A percentile compares a stretch with the other conserved stretches of the same genome.
Conservation (phyloP, 768 basidiomycete genomes). For the Scleroderma bovista region DNA sequence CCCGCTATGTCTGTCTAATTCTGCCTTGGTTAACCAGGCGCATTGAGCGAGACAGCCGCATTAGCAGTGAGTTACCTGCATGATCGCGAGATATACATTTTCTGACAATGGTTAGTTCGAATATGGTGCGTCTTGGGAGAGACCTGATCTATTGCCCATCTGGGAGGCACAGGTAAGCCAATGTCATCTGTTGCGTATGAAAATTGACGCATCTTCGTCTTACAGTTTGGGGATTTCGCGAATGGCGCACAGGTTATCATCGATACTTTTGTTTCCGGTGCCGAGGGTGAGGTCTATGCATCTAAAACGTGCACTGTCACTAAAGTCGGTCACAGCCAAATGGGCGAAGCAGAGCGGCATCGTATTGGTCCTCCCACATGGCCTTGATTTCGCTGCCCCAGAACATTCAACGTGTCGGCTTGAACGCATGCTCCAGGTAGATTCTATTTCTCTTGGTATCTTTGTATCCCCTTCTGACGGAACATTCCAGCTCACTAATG, state of each 20-base stretch:
- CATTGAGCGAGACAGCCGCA: slow-evolving; percentile 85
- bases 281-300: slow-evolving; percentile 57
- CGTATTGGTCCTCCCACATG: slow-evolving; percentile 82
- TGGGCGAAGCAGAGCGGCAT: slow-evolving; percentile 92
- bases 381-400: slow-evolving; percentile 87
- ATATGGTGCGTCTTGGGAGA: slow-evolving; percentile 86
- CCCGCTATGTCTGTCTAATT: background rate
- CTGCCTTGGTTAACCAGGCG: slow-evolving; percentile 43
- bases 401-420: slow-evolving; percentile 89
- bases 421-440: slow-evolving; percentile 86
- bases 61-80: slow-evolving; percentile 55
- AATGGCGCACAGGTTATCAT: slow-evolving; percentile 87
- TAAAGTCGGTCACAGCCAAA: slow-evolving; percentile 52
- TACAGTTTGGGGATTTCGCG: slow-evolving; percentile 86
- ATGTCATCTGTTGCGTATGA: background rate
- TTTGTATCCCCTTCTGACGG: background rate
- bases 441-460: background rate
- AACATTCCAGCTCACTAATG: slow-evolving; percentile 66
- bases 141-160: slow-evolving; percentile 73
- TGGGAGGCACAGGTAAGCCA: slow-evolving; percentile 81
- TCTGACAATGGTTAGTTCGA: slow-evolving; percentile 57
- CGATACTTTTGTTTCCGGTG: slow-evolving; percentile 81
- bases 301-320: background rate
- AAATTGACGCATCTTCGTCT: background rate
- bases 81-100: background rate